Base-by-base conservation (phyloP, 2,329 filamentous ascomycete species). In the Sporothrix variecibatus region DNA sequence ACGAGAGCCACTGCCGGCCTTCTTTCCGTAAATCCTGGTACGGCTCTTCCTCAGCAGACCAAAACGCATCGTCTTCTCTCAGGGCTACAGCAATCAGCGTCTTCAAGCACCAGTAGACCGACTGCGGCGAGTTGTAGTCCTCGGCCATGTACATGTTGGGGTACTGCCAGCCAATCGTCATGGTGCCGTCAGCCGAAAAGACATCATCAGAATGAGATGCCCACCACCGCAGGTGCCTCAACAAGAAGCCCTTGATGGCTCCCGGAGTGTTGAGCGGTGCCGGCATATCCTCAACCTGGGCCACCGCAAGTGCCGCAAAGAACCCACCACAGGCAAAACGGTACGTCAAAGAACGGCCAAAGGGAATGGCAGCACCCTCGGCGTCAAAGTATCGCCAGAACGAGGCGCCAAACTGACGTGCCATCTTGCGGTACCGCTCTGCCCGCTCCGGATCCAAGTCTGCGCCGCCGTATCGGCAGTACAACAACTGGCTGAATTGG, bases 111-210 rank as follows among this genome's bases (percentile, higher is more conserved):
- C 87, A 89, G 76, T 88, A 89, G 0, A 83, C 81, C 0, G 86
- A 88, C 75, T 89, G 87, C 0, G 87, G 86, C 1, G 87, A 89
- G 77, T 89, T 89, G 78, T 89, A 89, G 75, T 88, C 85, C 77
- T 89, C 87, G 49, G 82, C 81, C 82, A 89, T 83, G 76, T 85
- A 88, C 84, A 87, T 87, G 75, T 88, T 88, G 11, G 79, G 77
- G 62, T 80, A 80, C 7, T 77, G 58, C 75, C 76, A 79, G 4
- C 78, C 84, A 31, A 86, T 85, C 4, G 81, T 85, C 73, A 86
- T 60, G 0, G 84, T 85, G 7, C 84, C 84, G 68, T 86, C 84
- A 31, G 71, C 83, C 79, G 78, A 85, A 85, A 6, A 34, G 34
- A 85, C 81, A 60, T 84, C 80, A 5, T 73, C 49, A 2, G 78